Evolutionary conservation across 2,329 filamentous ascomycete species (phyloP).

Genomic region (Aspergillus neoniger): DNA sequence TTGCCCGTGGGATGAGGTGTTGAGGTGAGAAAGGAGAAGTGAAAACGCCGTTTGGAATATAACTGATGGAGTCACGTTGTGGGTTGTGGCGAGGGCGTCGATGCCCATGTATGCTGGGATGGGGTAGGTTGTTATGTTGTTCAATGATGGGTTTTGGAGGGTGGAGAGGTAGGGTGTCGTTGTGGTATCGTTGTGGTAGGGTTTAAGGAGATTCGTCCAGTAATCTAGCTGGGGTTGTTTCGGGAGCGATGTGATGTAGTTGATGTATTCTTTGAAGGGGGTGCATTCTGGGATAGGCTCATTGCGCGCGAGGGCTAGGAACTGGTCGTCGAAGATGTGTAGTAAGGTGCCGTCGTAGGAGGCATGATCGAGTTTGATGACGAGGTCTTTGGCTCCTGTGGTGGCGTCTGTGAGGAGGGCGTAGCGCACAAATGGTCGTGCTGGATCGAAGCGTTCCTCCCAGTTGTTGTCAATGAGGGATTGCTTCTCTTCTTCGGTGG

Average conservation of each 20-base stretch:
- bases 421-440: constrained; percentile 40
- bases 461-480: constrained; percentile 26
- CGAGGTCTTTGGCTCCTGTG: constrained; percentile 28
- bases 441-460: constrained; percentile 32
- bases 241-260: constrained; percentile 10
- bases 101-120: not conserved
- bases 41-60: constrained; percentile 40
- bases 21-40: constrained; percentile 5
- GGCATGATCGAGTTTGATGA: constrained; percentile 39
- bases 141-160: not conserved
- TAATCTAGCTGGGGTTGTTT: not conserved
- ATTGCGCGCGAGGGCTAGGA: constrained; percentile 26
- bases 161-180: not conserved
- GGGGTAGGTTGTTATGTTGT: not conserved
- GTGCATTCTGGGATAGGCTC: constrained; percentile 8
- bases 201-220: constrained; percentile 3
- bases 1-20: no score
- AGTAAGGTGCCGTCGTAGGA: constrained; percentile 42
- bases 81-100: constrained; percentile 9
- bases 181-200: not conserved
- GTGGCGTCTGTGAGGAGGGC: constrained; percentile 25
- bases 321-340: constrained; percentile 41
- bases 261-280: constrained; percentile 31
- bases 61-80: constrained; percentile 34
- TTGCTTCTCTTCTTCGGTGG: constrained; percentile 25